Evolutionary conservation across 1,284 basidiomycete genomes (phyloP).

Genomic region (Volvariella volvacea): DNA sequence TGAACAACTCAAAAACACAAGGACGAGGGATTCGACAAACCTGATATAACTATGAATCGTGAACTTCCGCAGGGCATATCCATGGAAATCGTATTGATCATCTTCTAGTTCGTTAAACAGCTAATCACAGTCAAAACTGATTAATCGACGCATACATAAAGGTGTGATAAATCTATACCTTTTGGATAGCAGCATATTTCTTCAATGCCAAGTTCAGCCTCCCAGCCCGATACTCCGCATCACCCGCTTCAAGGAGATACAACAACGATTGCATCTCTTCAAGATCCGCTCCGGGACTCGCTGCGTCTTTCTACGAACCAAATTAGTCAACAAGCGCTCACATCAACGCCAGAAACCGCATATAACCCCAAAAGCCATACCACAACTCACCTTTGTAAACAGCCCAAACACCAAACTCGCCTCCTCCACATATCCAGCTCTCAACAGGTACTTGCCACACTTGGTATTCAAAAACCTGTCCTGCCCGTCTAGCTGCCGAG

Average conservation of each 20-base stretch:
- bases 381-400: constrained; percentile 74
- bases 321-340: constrained; percentile 8
- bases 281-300: constrained; percentile 73
- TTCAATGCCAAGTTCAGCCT: constrained; percentile 84
- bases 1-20: constrained; percentile 5
- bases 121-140: constrained; percentile 26
- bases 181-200: constrained; percentile 74
- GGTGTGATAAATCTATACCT: constrained; percentile 36
- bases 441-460: constrained; percentile 84
- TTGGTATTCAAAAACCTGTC: constrained; percentile 97
- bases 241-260: constrained; percentile 82
- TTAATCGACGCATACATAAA: not conserved
- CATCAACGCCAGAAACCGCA: not conserved
- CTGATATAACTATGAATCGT: constrained; percentile 82
- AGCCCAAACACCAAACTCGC: constrained; percentile 70
- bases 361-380: not conserved
- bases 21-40: constrained; percentile 34
- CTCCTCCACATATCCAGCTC: constrained; percentile 74
- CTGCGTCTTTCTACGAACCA: constrained; percentile 69
- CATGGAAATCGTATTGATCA: constrained; percentile 98
- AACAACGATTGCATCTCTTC: constrained; percentile 96
- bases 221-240: constrained; percentile 59
- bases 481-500: constrained; percentile 85
- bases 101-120: constrained; percentile 88
- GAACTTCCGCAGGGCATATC: constrained; percentile 88